Evolutionary conservation across 176 grass and related monocot species (phyloP).

Genomic region (Oryza meridionalis): DNA sequence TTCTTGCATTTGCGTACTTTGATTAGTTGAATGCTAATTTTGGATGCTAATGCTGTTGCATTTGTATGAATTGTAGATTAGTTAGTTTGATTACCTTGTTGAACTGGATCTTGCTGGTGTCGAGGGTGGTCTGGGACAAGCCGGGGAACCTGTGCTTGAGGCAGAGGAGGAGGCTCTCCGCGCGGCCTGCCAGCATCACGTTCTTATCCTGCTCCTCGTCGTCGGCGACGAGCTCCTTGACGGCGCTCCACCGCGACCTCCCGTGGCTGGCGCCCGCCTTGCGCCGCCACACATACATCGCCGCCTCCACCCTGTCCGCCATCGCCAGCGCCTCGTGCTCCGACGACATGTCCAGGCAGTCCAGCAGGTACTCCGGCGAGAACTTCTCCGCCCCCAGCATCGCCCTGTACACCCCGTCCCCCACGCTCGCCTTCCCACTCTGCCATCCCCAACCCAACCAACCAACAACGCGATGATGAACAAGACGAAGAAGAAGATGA

Average conservation of each 20-base stretch:
- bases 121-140: conserved; percentile 91
- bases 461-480: not conserved
- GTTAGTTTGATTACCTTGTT: conserved; percentile 67
- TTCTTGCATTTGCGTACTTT: too few relatives aligned
- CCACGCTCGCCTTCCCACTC: conserved; percentile 77
- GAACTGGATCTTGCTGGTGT: conserved; percentile 97
- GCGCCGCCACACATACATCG: conserved; percentile 94
- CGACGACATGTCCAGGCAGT: conserved; percentile 71
- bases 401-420: conserved; percentile 74
- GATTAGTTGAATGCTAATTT: too few relatives aligned
- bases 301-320: conserved; percentile 85
- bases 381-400: conserved; percentile 67
- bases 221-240: conserved; percentile 74
- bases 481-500: not conserved
- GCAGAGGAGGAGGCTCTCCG: conserved; percentile 76
- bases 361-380: conserved; percentile 82
- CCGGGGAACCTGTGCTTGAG: conserved; percentile 85
- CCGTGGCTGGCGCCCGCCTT: conserved; percentile 71
- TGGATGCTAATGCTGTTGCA: not conserved
- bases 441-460: conserved; percentile 48
- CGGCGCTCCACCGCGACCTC: conserved; percentile 72
- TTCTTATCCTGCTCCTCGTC: conserved; percentile 77
- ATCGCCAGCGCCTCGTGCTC: conserved; percentile 87
- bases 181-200: conserved; percentile 68
- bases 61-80: not conserved